phyloP scores from a whole-genome alignment of 768 basidiomycete genomes.

The Agaricus subrufescens region DNA sequence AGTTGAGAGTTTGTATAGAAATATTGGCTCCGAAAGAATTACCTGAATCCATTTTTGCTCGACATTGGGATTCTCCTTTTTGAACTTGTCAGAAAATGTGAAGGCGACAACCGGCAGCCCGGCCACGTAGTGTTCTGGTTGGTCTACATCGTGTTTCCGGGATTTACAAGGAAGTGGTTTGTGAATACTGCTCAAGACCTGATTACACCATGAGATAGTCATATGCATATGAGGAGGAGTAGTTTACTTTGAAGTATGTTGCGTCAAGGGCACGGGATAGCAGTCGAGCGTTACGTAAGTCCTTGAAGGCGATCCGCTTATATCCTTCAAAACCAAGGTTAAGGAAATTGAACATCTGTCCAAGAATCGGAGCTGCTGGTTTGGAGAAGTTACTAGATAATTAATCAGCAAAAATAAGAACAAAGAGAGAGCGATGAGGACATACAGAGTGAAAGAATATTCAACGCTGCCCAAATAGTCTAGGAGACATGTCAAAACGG shows the following conservation, averaged over 20 bases:
- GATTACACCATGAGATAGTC: neutral
- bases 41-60: slow-evolving; percentile 50
- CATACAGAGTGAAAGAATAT: slow-evolving; percentile 52
- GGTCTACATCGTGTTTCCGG: slow-evolving; percentile 18
- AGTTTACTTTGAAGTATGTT: slow-evolving; percentile 40
- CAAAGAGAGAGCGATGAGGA: neutral
- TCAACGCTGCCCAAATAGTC: slow-evolving; percentile 57
- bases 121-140: slow-evolving; percentile 40
- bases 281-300: slow-evolving; percentile 52
- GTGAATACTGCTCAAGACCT: slow-evolving; percentile 50
- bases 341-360: slow-evolving; percentile 58
- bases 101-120: slow-evolving; percentile 64
- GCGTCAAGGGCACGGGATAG: slow-evolving; percentile 52
- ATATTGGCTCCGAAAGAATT: neutral
- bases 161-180: slow-evolving; percentile 21
- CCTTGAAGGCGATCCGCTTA: slow-evolving; percentile 37
- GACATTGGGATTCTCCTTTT: slow-evolving; percentile 45
- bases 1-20: neutral
- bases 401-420: neutral
- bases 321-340: slow-evolving; percentile 56
- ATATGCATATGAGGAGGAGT: neutral
- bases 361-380: slow-evolving; percentile 52
- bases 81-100: slow-evolving; percentile 48
- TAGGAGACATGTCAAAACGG: slow-evolving; percentile 12
- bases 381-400: slow-evolving; percentile 47